Evolutionary conservation across 495 filamentous ascomycete genomes (phyloP), one percentile per base, ranked within the genome.

Genomic region (Lophiotrema nucula): DNA sequence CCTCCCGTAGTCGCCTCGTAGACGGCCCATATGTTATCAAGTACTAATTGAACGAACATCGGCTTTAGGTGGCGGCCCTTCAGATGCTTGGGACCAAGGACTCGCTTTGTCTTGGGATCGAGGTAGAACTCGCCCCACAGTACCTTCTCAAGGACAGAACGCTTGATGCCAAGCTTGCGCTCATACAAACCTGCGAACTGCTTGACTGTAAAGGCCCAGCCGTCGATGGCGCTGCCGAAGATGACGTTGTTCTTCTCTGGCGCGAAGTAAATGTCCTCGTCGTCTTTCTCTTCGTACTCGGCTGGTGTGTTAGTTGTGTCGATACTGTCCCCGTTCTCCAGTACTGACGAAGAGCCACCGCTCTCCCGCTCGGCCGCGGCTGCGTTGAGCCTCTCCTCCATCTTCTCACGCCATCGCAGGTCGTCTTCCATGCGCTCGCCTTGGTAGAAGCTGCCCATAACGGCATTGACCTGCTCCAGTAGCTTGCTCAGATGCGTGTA

Each of bases 401-500:
- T 88, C 43, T 86, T 82, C 73, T 97, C 92, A 53, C 93, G 79
- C 93, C 93, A 99, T 71, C 91, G 88, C 53, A 97, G 77, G 71
- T 99, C 93, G 61, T 97, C 95, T 69, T 97, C 95, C 93, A 99
- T 99, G 3, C 95, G 83, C 74, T 97, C 93, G 21, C 93, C 93
- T 67, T 97, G 91, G 71, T 95, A 97, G 71, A 99, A 99, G 66
- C 89, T 95, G 56, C 93, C 93, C 62, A 99, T 86, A 1, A 99
- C 90, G 1, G 93, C 93, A 72, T 99, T 99, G 21, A 99, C 88
- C 70, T 97, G 93, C 67, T 95, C 93, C 1, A 99, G 70, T 18
- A 97, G 78, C 68, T 91, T 91, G 67, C 79, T 88, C n/a, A 99
- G 74, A 70, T 97, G 92, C 23, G 83, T 83, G 64, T 90, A 95